Evolutionary conservation across 1,284 basidiomycete species (phyloP).

Genomic region (Ceratobasidium sp.): DNA sequence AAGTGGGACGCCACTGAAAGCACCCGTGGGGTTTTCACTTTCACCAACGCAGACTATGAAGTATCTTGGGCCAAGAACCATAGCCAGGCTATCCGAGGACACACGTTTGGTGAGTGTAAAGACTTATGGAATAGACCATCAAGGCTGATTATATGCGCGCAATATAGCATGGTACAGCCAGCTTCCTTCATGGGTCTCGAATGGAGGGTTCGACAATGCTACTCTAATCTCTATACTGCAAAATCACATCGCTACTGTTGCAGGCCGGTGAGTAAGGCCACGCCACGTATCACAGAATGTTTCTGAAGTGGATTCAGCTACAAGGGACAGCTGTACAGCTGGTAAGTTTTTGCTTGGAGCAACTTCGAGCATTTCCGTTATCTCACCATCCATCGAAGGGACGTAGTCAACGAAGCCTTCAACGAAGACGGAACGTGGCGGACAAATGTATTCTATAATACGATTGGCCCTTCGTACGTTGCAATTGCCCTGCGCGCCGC

Average conservation of each 20-base stretch:
- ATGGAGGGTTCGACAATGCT: conserved; percentile 43
- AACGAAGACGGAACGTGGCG: conserved; percentile 54
- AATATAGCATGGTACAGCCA: conserved; percentile 45
- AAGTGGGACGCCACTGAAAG: conserved; percentile 42
- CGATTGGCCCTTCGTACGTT: conserved; percentile 55
- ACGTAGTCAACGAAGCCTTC: conserved; percentile 44
- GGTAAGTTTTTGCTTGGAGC: not conserved
- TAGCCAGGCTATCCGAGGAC: conserved; percentile 36
- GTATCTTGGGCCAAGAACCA: conserved; percentile 37
- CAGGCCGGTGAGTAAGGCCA: conserved; percentile 39
- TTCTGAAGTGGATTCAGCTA: conserved; percentile 45
- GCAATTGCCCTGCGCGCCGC: conserved; percentile 56
- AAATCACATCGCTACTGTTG: conserved; percentile 44
- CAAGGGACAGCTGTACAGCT: conserved; percentile 58
- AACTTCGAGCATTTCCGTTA: not conserved
- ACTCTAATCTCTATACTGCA: conserved; percentile 44
- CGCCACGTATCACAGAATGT: not conserved
- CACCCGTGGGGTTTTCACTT: conserved; percentile 54
- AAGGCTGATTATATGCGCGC: conserved; percentile 44
- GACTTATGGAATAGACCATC: not conserved
- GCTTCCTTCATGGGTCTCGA: conserved; percentile 46
- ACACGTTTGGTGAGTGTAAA: conserved; percentile 37
- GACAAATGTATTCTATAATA: conserved; percentile 58
- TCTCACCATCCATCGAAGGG: conserved; percentile 35
- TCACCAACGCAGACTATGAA: conserved; percentile 36